Evolutionary conservation across 768 basidiomycete species (phyloP).

Genomic region (Termitomyces sp.): DNA sequence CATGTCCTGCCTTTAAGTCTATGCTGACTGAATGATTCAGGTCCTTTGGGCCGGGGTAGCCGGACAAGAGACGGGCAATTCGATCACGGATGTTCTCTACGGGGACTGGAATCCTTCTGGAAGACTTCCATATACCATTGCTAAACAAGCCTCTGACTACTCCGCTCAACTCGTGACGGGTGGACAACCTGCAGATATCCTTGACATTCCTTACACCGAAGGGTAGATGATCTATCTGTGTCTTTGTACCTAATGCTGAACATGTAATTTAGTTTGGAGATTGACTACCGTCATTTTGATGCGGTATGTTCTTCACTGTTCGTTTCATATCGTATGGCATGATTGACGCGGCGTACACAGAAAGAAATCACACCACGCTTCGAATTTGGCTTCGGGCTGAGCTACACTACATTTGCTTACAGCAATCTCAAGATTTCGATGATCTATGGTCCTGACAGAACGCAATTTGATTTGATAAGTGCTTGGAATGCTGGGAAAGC

Average conservation of each 20-base stretch:
- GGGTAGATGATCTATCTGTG: slow-evolving; percentile 25
- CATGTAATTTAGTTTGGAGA: slow-evolving; percentile 35
- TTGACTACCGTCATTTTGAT: slow-evolving; percentile 74
- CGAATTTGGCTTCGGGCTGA: slow-evolving; percentile 88
- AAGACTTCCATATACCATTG: slow-evolving; percentile 70
- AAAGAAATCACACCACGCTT: slow-evolving; percentile 72
- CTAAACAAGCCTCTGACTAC: slow-evolving; percentile 54
- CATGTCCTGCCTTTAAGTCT: slow-evolving; percentile 16
- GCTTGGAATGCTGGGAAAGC: slow-evolving; percentile 59
- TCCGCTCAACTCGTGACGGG: slow-evolving; percentile 40
- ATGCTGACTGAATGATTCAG: slow-evolving; percentile 19
- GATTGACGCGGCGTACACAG: slow-evolving; percentile 22
- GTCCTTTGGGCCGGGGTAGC: slow-evolving; percentile 62
- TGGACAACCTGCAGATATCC: slow-evolving; percentile 28
- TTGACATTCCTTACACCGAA: slow-evolving; percentile 54
- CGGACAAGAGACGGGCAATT: slow-evolving; percentile 68
- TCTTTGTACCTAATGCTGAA: not conserved
- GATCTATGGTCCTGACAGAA: slow-evolving; percentile 31
- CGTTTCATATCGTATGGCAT: slow-evolving; percentile 8
- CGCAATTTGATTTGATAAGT: slow-evolving; percentile 29
- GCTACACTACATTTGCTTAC: slow-evolving; percentile 80
- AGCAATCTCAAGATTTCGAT: slow-evolving; percentile 44
- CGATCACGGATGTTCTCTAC: slow-evolving; percentile 66
- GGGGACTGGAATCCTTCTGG: slow-evolving; percentile 66
- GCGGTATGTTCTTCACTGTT: slow-evolving; percentile 35